phyloP scores from a whole-genome alignment of 352 stramenopile genomes.

The Pythium utonaiense region DNA sequence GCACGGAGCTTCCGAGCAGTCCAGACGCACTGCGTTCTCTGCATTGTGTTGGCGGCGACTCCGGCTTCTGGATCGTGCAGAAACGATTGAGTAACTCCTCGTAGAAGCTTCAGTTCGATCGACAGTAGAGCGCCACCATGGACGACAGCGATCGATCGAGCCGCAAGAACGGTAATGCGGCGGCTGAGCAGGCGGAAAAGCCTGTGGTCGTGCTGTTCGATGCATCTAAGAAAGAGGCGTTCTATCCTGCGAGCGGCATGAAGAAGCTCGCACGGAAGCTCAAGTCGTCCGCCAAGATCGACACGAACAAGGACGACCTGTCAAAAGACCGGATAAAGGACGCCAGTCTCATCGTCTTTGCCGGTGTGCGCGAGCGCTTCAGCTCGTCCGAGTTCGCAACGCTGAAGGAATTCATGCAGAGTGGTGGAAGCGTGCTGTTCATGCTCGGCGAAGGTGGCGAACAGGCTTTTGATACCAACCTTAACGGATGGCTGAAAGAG shows the following conservation, averaged over 20 bases:
- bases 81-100: neutral
- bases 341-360: conserved; percentile 88
- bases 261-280: conserved; percentile 93
- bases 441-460: conserved; percentile 92
- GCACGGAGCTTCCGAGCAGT: neutral
- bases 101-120: conserved; percentile 9
- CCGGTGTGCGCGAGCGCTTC: conserved; percentile 86
- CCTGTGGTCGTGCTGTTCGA: conserved; percentile 80
- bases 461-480: conserved; percentile 87
- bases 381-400: conserved; percentile 82
- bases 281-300: conserved; percentile 85
- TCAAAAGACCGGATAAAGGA: conserved; percentile 86
- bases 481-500: conserved; percentile 94
- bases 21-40: neutral
- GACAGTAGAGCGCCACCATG: conserved; percentile 6
- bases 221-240: conserved; percentile 92
- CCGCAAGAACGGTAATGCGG: conserved; percentile 12
- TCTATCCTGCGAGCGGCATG: conserved; percentile 88
- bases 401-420: conserved; percentile 87
- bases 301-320: conserved; percentile 94
- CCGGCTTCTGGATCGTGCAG: neutral
- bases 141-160: conserved; percentile 12
- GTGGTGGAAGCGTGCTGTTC: conserved; percentile 88
- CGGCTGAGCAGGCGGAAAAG: conserved; percentile 10
- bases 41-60: neutral